Evolutionary conservation across 345 rosid genomes (phyloP), one percentile per base, ranked within the genome.

Genomic region (Gossypium thurberi): DNA sequence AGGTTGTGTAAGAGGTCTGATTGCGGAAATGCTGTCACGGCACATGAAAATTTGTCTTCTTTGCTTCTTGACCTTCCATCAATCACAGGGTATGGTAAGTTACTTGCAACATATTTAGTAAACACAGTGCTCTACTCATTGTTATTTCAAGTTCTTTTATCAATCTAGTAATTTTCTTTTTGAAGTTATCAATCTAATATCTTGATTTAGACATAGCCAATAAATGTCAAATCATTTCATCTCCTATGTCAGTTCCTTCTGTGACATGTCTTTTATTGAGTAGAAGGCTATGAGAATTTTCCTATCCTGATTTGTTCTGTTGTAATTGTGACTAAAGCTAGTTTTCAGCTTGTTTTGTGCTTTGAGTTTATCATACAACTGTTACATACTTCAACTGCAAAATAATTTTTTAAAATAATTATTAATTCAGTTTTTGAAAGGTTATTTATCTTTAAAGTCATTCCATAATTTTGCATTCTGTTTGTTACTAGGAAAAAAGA

Each of bases 11-110:
- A 79, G 67, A 86, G 87, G 78, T 84, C 92, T 70, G 96, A 88
- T 75, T 94, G 98, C 66, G 98, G 98, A 74, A 82, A 86, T 83
- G 87, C 91, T 65, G 86, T 90, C 52, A 88, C 86, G 58, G 85
- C 74, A 74, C 94, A 90, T 78, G 82, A 78, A 59, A 83, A 86
- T 80, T 81, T 89, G 7, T 92, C 98, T 70, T 85, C 94, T 47
- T 87, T 94, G 79, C 82, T 94, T 75, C 97, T 94, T 74, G 92
- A 88, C 84, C 88, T 88, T 78, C 96, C 96, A 26, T 92, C 97
- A 79, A 86, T 94, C 88, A 89, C 98, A 85, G 98, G 98, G 94
- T 94, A 85, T 79, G 87, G 90, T 85, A 85, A 82, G 91, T 83
- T 82, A 13, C 84, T 71, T 77, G 58, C 64, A 43, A 60, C 59